These are phyloP conservation scores for Colletotrichum caudatum DNA, from an alignment of 2,329 filamentous ascomycete species.

Conservation along the genomic window DNA sequence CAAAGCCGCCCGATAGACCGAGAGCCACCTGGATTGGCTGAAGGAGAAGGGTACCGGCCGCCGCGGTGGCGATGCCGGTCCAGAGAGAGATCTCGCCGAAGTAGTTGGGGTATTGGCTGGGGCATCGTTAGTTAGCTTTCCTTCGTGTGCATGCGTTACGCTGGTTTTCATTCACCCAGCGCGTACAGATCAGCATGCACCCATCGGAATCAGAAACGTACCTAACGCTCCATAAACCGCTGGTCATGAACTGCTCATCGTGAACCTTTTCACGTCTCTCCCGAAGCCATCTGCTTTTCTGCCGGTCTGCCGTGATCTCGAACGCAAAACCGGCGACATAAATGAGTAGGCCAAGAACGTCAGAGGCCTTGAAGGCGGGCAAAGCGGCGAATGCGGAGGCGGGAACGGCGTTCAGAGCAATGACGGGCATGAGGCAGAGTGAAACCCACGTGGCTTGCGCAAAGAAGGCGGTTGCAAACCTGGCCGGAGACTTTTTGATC, in stretches of 20 bases:
- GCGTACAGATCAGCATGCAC: not conserved
- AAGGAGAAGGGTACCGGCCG: slow-evolving; percentile 67
- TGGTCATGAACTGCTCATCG: slow-evolving; percentile 73
- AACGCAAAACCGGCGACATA: slow-evolving; percentile 70
- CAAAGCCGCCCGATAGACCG: slow-evolving; percentile 61
- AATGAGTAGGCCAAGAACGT: slow-evolving; percentile 68
- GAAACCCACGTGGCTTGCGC: slow-evolving; percentile 77
- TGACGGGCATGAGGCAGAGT: slow-evolving; percentile 73
- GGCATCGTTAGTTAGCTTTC: slow-evolving; percentile 12
- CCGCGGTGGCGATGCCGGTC: slow-evolving; percentile 73
- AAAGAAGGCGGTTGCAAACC: slow-evolving; percentile 54
- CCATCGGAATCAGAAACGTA: slow-evolving; percentile 44
- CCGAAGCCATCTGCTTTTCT: slow-evolving; percentile 72
- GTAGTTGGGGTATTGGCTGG: slow-evolving; percentile 74
- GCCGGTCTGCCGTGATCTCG: slow-evolving; percentile 72
- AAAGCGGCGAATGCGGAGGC: slow-evolving; percentile 63
- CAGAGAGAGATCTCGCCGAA: slow-evolving; percentile 79
- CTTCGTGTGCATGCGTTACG: not conserved
- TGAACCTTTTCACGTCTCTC: slow-evolving; percentile 75
- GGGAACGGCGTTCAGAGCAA: slow-evolving; percentile 73
- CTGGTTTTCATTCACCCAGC: no score
- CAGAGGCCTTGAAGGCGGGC: slow-evolving; percentile 61
- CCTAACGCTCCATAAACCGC: slow-evolving; percentile 71
- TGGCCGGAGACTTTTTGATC: slow-evolving; percentile 52
- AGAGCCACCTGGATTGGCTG: slow-evolving; percentile 68